These are phyloP conservation scores for Phytophthora agathidicida DNA, from an alignment of 352 stramenopile species.

Conservation along the genomic window DNA sequence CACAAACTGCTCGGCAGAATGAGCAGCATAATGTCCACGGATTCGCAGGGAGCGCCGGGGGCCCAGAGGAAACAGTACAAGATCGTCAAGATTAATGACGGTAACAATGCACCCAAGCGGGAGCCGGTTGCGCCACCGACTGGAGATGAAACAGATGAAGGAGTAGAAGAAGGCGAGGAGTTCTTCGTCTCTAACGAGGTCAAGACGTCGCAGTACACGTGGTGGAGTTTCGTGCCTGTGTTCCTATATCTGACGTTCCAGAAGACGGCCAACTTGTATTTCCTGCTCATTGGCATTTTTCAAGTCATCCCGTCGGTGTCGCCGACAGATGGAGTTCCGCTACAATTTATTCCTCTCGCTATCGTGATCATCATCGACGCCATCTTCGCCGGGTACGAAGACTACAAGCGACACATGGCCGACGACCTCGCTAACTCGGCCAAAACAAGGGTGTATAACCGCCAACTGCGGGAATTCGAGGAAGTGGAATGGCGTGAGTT, in stretches of 20 bases:
- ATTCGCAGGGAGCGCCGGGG: conserved; percentile 38
- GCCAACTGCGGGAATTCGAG: conserved; percentile 84
- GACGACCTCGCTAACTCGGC: conserved; percentile 80
- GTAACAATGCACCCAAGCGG: conserved; percentile 34
- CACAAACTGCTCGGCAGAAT: conserved; percentile 40
- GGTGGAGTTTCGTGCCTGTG: conserved; percentile 89
- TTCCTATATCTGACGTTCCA: conserved; percentile 90
- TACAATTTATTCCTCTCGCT: conserved; percentile 82
- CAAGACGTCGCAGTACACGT: conserved; percentile 88
- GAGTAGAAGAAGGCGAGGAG: conserved; percentile 30
- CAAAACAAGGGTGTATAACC: conserved; percentile 71
- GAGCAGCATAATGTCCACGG: conserved; percentile 67
- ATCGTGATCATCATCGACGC: conserved; percentile 88
- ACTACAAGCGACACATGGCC: conserved; percentile 84
- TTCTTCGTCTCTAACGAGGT: conserved; percentile 82
- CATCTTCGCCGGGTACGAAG: conserved; percentile 84
- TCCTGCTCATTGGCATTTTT: conserved; percentile 89
- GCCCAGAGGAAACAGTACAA: conserved; percentile 58
- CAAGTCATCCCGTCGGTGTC: conserved; percentile 87
- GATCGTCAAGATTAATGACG: conserved; percentile 77
- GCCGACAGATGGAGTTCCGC: conserved; percentile 76
- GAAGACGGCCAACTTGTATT: conserved; percentile 91
- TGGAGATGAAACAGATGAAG: conserved; percentile 16
- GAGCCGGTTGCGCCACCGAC: conserved; percentile 5
- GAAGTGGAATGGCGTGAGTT: conserved; percentile 84